phyloP scores from a whole-genome alignment of 1,284 basidiomycete species.

The Bondarzewia mesenterica region DNA sequence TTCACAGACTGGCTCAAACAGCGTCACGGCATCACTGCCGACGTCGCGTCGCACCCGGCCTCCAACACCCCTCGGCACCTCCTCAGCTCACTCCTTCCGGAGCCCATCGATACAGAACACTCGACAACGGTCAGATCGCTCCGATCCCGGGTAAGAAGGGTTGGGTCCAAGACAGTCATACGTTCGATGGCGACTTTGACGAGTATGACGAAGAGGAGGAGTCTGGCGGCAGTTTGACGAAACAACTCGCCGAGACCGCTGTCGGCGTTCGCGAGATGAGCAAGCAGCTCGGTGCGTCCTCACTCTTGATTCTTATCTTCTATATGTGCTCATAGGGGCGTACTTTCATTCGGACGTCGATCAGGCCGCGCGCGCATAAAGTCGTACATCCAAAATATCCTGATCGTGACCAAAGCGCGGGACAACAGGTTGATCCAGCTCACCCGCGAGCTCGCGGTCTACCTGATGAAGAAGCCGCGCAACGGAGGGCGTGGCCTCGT shows the following conservation, averaged over 20 bases:
- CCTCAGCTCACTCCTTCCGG: not conserved
- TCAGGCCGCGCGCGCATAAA: slow-evolving; percentile 87
- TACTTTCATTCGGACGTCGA: slow-evolving; percentile 13
- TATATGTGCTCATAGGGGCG: slow-evolving; percentile 10
- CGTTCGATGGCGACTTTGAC: slow-evolving; percentile 15
- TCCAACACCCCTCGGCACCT: slow-evolving; percentile 24
- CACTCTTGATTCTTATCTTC: slow-evolving; percentile 9
- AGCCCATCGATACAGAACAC: slow-evolving; percentile 12
- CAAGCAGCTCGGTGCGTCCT: slow-evolving; percentile 78
- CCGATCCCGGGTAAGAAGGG: slow-evolving; percentile 16
- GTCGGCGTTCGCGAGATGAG: slow-evolving; percentile 98
- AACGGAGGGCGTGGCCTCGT: slow-evolving; percentile 64
- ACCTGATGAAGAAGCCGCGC: slow-evolving; percentile 79
- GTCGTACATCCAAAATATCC: slow-evolving; percentile 85
- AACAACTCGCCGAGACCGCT: slow-evolving; percentile 93
- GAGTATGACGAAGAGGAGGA: slow-evolving; percentile 52
- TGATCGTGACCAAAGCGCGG: slow-evolving; percentile 97
- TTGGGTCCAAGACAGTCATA: slow-evolving; percentile 11
- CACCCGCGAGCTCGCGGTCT: slow-evolving; percentile 91
- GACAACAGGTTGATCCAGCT: slow-evolving; percentile 96
- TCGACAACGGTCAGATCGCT: slow-evolving; percentile 12
- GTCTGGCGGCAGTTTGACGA: slow-evolving; percentile 72
- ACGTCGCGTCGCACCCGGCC: slow-evolving; percentile 39
- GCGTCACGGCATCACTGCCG: slow-evolving; percentile 23
- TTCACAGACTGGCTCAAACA: slow-evolving; percentile 65